Evolutionary conservation across 2,329 filamentous ascomycete species (phyloP), one percentile per base, ranked within the genome.

Genomic region (Capronia epimyces): DNA sequence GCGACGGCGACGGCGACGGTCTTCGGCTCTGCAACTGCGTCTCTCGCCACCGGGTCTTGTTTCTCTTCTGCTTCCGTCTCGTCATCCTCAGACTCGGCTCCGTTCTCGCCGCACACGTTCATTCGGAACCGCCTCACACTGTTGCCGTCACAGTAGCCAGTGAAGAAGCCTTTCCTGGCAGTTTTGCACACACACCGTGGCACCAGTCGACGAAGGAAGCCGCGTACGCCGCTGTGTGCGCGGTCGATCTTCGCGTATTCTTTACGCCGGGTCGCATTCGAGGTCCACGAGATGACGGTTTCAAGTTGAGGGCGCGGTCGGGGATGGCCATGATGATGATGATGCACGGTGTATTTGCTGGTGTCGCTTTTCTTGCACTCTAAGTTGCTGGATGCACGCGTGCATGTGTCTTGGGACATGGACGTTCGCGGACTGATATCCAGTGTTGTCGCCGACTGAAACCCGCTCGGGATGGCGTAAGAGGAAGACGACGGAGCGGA

Each of bases 161-260:
- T 68, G 46, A 71, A 74, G 53, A 75, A 75, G 0, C 66, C 69
- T 3, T 61, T 64, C 12, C 69, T 62, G 3, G 60, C 58, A 12
- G 65, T 59, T 3, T 62, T 60, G 10, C 62, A 57, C 24, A 68
- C 68, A 64, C 70, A 71, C 36, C 64, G 62, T 0, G 71, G 71
- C 2, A 70, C 67, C 3, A 72, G 64, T 6, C 66, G 65, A 0
- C 69, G 64, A 66, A 70, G 70, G 5, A 73, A 56, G 2, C 72
- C 70, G 1, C 71, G 65, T 3, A 74, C 56, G 2, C 72, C 71
- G 16, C 63, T 67, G 50, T 63, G 68, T 41, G 68, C 67, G 9
- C 69, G 68, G 61, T 71, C 66, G 74, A 81, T 69, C 77, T 82
- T 62, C 81, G 80, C 66, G 49, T 75, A 74, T 55, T 74, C 71